Base-by-base conservation (phyloP, 495 filamentous ascomycete species). In the Neurospora intermedia region DNA sequence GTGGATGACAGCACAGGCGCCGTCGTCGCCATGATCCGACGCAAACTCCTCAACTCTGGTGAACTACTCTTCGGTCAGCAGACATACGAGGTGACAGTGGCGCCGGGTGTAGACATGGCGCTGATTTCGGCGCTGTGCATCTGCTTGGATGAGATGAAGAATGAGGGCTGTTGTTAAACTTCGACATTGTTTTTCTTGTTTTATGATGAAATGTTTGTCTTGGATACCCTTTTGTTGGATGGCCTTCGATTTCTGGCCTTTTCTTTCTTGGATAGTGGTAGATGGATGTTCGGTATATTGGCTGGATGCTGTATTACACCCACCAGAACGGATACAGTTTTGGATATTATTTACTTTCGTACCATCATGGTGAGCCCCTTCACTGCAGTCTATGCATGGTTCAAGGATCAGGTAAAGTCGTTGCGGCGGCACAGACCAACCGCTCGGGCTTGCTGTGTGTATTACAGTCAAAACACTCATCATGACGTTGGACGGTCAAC, bases 131-230 rank as follows among this genome's bases (percentile, higher is more conserved):
- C 88, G 3, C 83, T 90, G 78, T 89, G 86, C 74, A 88, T 91
- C 66, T 87, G 85, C 70, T 82, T 91, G 39, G 89, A 90, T 69
- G 88, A 90, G 83, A 88, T 86, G 83, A 86, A 87, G 70, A 86
- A 89, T 66, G 87, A 79, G 35, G 35, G 35, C 35, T 38, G 35
- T 3, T 38, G 35, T 38, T 38, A 38, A 3, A 38, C 4, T 38
- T 6, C 3, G 35, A 38, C 35, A 38, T 1, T 38, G 35, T 38
- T 18, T 16, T 43, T 18, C 18, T 5, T 43, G 43, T 8, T 43
- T 45, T 45, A n/a, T n/a, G 43, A 45, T n/a, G 43, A 16, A n/a
- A 8, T 45, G 6, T 45, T n/a, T 45, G 16, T n/a, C 2, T 45
- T 45, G 16, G 16, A 45, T n/a, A n/a, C 43, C 43, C 43, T n/a